These are phyloP conservation scores for Phytophthora pisi DNA, from an alignment of 352 stramenopile genomes.

Conservation along the genomic window DNA sequence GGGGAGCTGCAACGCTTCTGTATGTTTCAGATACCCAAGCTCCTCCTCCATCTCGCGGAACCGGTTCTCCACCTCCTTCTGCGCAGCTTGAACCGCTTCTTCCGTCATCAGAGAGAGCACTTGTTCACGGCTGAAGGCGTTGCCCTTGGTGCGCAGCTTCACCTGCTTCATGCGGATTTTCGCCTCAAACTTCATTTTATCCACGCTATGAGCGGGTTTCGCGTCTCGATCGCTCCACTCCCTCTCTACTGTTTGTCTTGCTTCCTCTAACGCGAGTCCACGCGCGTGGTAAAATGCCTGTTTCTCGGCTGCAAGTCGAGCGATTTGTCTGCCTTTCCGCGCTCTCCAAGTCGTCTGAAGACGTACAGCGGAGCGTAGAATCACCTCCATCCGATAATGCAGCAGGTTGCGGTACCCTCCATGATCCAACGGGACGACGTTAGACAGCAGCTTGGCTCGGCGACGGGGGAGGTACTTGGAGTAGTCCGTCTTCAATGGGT, in stretches of 20 bases:
- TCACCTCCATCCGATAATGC: slow-evolving; percentile 76
- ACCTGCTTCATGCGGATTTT: slow-evolving; percentile 94
- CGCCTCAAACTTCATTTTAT: slow-evolving; percentile 94
- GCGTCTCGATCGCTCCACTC: slow-evolving; percentile 82
- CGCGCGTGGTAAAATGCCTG: slow-evolving; percentile 91
- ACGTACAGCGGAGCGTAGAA: slow-evolving; percentile 69
- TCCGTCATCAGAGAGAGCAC: slow-evolving; percentile 84
- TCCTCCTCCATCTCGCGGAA: slow-evolving; percentile 90
- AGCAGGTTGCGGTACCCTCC: slow-evolving; percentile 88
- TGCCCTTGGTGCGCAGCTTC: slow-evolving; percentile 88
- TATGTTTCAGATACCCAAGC: slow-evolving; percentile 69
- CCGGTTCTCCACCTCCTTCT: slow-evolving; percentile 83
- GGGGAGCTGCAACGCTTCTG: slow-evolving; percentile 42
- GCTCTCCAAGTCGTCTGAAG: slow-evolving; percentile 87
- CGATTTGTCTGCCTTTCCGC: slow-evolving; percentile 71
- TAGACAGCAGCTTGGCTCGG: slow-evolving; percentile 71
- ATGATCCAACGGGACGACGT: slow-evolving; percentile 89
- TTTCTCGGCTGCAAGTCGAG: slow-evolving; percentile 77
- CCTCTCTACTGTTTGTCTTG: slow-evolving; percentile 52
- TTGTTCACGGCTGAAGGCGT: slow-evolving; percentile 77
- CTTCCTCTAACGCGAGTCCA: slow-evolving; percentile 74
- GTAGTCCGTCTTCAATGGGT: slow-evolving; percentile 93
- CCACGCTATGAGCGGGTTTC: slow-evolving; percentile 72
- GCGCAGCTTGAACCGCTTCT: slow-evolving; percentile 77
- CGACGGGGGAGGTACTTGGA: slow-evolving; percentile 88